phyloP scores from a whole-genome alignment of 2,329 filamentous ascomycete genomes.

The Ophiostoma tasmaniense region DNA sequence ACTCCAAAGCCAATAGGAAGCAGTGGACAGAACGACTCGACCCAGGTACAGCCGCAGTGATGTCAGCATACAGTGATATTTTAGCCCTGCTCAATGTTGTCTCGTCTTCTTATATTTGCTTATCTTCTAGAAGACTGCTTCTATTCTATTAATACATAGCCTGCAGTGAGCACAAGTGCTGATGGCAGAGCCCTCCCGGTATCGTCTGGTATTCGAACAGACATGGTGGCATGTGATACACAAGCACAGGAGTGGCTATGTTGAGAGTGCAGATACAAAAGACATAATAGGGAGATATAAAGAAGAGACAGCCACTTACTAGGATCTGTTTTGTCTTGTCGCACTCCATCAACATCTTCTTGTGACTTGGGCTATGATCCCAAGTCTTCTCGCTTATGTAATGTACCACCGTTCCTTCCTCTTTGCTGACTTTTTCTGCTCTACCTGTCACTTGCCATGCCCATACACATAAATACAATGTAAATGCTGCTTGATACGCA shows the following conservation, averaged over 20 bases:
- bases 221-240: background rate
- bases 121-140: background rate
- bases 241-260: background rate
- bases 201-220: background rate
- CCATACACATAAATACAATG: background rate
- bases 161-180: background rate
- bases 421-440: background rate
- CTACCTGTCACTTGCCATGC: background rate
- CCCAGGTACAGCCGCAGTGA: background rate
- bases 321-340: background rate
- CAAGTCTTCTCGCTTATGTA: background rate
- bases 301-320: background rate
- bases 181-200: background rate
- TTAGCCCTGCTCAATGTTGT: too few species aligned
- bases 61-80: background rate
- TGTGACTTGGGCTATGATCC: background rate
- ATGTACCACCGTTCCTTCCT: background rate
- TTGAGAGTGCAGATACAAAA: background rate
- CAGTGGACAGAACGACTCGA: background rate
- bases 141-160: background rate
- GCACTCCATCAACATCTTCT: background rate
- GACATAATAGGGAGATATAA: background rate
- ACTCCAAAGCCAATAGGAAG: background rate
- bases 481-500: background rate
- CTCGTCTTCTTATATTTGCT: background rate